Conservation (phyloP, 192 early-diverging fungal genomes). For the Mortierella claussenii region DNA sequence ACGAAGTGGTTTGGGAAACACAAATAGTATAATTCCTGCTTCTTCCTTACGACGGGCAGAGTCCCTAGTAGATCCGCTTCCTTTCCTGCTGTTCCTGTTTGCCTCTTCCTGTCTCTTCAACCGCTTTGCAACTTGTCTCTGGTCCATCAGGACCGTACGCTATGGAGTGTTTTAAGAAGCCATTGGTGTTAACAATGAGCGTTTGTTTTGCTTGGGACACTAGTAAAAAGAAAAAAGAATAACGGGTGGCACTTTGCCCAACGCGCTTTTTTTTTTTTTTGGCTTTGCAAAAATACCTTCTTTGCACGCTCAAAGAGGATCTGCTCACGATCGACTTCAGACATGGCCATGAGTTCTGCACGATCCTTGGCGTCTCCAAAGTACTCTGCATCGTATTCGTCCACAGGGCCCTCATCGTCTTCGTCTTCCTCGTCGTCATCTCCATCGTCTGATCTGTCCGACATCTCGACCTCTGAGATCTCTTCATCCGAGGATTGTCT, state of each 20-base stretch:
- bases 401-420: constrained; percentile 67
- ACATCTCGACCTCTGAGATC: constrained; percentile 51
- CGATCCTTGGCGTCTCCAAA: constrained; percentile 79
- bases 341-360: constrained; percentile 65
- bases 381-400: constrained; percentile 78
- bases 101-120: constrained; percentile 49
- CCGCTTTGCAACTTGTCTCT: constrained; percentile 45
- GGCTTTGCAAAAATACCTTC: constrained; percentile 32
- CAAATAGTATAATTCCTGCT: no score
- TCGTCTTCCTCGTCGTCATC: constrained; percentile 57
- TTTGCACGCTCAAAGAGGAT: constrained; percentile 83
- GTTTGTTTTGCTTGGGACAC: no score
- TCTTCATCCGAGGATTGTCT: constrained; percentile 52
- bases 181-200: no score
- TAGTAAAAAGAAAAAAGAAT: no score
- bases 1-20: no score
- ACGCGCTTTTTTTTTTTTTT: not conserved
- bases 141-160: constrained; percentile 35
- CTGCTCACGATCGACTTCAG: constrained; percentile 80
- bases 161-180: not conserved
- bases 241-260: no score
- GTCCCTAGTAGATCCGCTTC: constrained; percentile 35
- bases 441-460: constrained; percentile 51
- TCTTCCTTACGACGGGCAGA: constrained; percentile 38
- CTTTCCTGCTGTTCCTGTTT: constrained; percentile 43